Conservation (phyloP, 176 grass and related monocot genomes). For the Carex scoparia region DNA sequence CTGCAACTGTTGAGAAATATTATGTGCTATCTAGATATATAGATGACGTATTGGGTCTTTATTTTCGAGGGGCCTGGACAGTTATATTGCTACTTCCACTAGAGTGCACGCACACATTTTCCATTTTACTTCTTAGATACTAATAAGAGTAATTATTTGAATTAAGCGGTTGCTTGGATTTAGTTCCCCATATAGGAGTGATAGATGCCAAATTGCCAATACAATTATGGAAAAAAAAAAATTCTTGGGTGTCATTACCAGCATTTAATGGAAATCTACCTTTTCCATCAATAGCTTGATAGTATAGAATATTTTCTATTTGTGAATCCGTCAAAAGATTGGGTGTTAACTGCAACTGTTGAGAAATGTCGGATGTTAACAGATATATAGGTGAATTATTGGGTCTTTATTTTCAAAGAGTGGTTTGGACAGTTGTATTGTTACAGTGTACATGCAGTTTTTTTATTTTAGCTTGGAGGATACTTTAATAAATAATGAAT, state of each 20-base stretch:
- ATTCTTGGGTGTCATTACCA: not conserved
- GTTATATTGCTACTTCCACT: not conserved
- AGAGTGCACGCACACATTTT: not conserved
- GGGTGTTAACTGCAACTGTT: not conserved
- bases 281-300: not conserved
- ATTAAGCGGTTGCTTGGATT: not conserved
- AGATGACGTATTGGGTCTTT: not conserved
- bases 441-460: not conserved
- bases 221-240: not conserved
- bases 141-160: not conserved
- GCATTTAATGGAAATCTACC: not conserved
- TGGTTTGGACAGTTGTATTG: not conserved
- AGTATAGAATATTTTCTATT: not conserved
- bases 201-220: not conserved
- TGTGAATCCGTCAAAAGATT: not conserved
- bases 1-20: not conserved
- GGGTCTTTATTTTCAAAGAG: not conserved
- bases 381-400: not conserved
- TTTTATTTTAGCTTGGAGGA: constrained; percentile 8
- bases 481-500: not conserved
- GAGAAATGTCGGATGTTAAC: not conserved
- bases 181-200: too few species aligned
- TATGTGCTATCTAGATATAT: not conserved
- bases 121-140: not conserved
- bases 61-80: not conserved